Evolutionary conservation across 805 yeast species (phyloP).

Genomic region (Clavispora vitiphila): DNA sequence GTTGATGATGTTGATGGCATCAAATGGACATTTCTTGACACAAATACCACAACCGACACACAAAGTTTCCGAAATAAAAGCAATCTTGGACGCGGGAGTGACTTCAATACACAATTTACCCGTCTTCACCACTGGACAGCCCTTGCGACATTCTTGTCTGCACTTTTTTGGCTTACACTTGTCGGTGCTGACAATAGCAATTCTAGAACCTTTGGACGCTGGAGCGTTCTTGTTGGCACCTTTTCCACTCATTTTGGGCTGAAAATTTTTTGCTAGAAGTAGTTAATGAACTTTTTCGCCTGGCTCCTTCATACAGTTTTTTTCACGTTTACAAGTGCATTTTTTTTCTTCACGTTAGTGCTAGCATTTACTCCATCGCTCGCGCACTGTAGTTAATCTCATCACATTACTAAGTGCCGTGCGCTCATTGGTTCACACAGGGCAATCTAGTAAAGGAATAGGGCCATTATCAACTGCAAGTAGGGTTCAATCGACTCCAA

Average conservation of each 20-base stretch:
- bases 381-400: conserved; percentile 13
- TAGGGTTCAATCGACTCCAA: neutral
- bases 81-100: conserved; percentile 81
- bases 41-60: conserved; percentile 99
- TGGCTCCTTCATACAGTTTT: conserved; percentile 3
- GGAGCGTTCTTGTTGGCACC: conserved; percentile 14
- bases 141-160: conserved; percentile 94
- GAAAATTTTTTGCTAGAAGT: neutral
- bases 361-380: conserved; percentile 13
- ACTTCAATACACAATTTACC: conserved; percentile 98
- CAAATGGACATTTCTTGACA: conserved; percentile 97
- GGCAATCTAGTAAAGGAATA: neutral
- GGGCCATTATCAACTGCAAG: neutral
- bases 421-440: conserved; percentile 16
- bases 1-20: conserved; percentile 93
- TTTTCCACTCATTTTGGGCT: conserved; percentile 15
- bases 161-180: conserved; percentile 98
- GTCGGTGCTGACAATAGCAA: conserved; percentile 92
- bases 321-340: conserved; percentile 1
- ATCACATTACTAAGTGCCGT: conserved; percentile 19
- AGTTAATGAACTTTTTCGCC: conserved; percentile 1
- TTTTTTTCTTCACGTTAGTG: conserved; percentile 9
- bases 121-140: conserved; percentile 97
- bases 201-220: conserved; percentile 57
- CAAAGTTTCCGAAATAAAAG: conserved; percentile 87